Percentiles rank a stretch among this genome's conserved stretches.
Evolutionary conservation across 2,329 filamentous ascomycete species (phyloP).

Genomic region (Aspergillus sp.): DNA sequence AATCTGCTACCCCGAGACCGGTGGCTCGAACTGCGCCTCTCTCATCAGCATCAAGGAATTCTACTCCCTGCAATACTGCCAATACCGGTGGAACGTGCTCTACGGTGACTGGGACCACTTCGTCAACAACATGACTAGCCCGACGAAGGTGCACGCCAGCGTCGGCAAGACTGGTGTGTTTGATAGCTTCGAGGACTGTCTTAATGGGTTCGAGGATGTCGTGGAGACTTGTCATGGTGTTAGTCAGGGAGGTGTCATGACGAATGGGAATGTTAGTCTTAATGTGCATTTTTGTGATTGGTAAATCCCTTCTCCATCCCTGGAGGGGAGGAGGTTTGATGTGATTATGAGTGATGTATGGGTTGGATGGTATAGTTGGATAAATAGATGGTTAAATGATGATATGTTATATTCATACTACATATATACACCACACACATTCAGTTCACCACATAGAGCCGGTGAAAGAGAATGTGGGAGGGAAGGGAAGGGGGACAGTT

Average conservation of each 20-base stretch:
- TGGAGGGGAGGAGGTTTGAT: background rate
- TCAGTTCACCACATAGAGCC: too few species aligned
- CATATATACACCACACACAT: too few species aligned
- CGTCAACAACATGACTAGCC: background rate
- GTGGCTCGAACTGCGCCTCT: background rate
- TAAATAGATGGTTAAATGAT: background rate
- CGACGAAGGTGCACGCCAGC: background rate
- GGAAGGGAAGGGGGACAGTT: background rate
- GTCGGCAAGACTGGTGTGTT: background rate
- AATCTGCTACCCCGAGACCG: background rate
- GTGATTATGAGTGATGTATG: background rate
- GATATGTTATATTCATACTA: background rate
- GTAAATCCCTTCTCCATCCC: background rate
- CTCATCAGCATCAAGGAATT: slow-evolving; percentile 1
- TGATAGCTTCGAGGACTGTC: background rate
- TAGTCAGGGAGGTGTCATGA: background rate
- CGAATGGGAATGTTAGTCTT: background rate
- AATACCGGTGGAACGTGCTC: slow-evolving; percentile 3
- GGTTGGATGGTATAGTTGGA: too few species aligned
- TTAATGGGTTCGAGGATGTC: background rate
- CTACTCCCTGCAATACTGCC: slow-evolving; percentile 5
- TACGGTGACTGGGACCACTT: slow-evolving; percentile 8
- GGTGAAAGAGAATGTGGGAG: background rate
- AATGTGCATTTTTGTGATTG: slow-evolving; percentile 2
- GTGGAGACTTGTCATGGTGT: slow-evolving; percentile 1